Base-by-base conservation (phyloP, 306 rosid genomes). In the Malus sylvestris region DNA sequence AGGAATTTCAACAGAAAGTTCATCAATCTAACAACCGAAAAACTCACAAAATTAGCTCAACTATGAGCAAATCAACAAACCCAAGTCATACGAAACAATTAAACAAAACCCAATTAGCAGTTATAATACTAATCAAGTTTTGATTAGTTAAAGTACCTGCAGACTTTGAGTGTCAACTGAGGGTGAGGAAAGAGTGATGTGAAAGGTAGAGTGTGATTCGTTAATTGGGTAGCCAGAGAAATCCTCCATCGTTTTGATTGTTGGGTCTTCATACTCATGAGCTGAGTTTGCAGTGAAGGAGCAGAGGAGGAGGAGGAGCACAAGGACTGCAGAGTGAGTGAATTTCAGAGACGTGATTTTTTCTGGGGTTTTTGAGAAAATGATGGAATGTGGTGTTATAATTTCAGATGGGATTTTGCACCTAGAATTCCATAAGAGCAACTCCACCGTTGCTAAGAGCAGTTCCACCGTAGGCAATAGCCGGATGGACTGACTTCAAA, bases 141-240 rank as follows among this genome's bases (percentile, higher is more conserved):
- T 59, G 66, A 80, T 33, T 42, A n/a, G 42, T 1, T 46, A 89
- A 25, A 46, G 2, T 46, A 94, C 98, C 97, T 92, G 93, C 46
- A 94, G 84, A 81, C 32, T 81, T 25, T 88, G 86, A 70, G 87
- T 79, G 72, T 92, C 92, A 42, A 89, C 91, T 13, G 86, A 85
- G 18, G 90, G 93, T 65, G 89, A 85, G 81, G 87, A 76, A 52
- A 72, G 32, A 32, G 83, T 66, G 73, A 84, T 66, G 75, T 63
- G 75, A 51, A 55, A 14, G 73, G 29, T 63, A 44, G 86, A 70
- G 82, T 81, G 82, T 78, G 90, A 84, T 29, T 87, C 90, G 38
- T 83, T 91, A 79, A 94, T 71, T 78, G 93, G 71, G 83, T 90
- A 92, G 66, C 98, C 98, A 8, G 97, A 87, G 79, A 94, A 94